Conservation (phyloP, 2,329 filamentous ascomycete species). For the Trichothecium sympodiale region DNA sequence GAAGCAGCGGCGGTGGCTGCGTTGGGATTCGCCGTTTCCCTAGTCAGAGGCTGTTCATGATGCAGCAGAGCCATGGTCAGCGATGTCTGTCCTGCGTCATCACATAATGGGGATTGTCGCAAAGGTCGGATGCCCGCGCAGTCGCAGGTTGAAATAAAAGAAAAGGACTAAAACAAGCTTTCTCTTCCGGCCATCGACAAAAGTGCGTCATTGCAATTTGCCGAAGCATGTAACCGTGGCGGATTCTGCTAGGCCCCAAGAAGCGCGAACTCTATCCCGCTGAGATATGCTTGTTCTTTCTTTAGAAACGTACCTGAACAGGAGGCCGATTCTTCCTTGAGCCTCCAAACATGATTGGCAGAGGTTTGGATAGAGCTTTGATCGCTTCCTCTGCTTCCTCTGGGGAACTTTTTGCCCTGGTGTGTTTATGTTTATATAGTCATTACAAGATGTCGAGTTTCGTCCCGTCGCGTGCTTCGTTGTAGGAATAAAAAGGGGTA, state of each 20-base stretch:
- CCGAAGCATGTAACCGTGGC: no score
- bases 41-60: constrained; percentile 45
- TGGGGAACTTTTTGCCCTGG: no score
- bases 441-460: no score
- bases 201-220: no score
- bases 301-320: constrained; percentile 8
- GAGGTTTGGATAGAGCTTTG: no score
- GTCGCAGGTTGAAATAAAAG: not conserved
- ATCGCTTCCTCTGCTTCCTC: no score
- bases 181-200: not conserved
- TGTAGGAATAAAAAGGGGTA: no score
- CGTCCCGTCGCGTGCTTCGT: no score
- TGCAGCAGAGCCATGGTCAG: constrained; percentile 3
- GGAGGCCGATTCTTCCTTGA: constrained; percentile 8
- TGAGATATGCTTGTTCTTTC: not conserved
- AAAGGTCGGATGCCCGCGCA: not conserved
- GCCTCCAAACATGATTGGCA: constrained; percentile 10
- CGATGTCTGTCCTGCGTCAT: constrained; percentile 2
- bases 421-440: no score
- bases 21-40: constrained; percentile 55
- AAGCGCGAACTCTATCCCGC: constrained; percentile 4
- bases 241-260: no score
- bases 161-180: not conserved
- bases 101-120: not conserved
- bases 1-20: constrained; percentile 72